Base-by-base conservation (phyloP, 106 monocot genomes). In the Chionographis japonica region DNA sequence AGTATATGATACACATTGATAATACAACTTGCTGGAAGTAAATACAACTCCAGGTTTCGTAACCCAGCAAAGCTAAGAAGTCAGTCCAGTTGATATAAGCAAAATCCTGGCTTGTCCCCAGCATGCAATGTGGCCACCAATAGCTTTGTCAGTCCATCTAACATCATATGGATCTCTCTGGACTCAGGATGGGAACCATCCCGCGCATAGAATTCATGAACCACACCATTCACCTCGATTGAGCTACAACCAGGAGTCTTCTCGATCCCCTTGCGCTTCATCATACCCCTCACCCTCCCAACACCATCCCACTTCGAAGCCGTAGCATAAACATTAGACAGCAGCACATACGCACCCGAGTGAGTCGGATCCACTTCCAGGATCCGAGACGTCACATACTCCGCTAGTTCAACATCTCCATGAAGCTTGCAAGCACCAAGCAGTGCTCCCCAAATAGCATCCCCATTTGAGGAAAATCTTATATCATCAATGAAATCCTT, bases 291-390 rank as follows among this genome's bases (percentile, higher is more conserved):
- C 3, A 78, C 56, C 52, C 49, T 78, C 12, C 58, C 49, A 51
- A 74, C 78, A 62, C 72, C 43, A 57, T 68, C 59, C 85, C 81
- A 81, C 58, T 54, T 67, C 6, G 52, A 75, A 43, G 54, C 72
- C 60, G 41, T 78, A 43, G 85, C 81, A 72, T 75, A 81, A 13
- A 74, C 58, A 60, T 71, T 71, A 38, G 85, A 81, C 41, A 81
- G 43, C 16, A 75, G 43, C 15, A 85, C 78, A 75, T 78, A 85
- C 60, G 77, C 73, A 49, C 74, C 85, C 40, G 74, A 70, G 57
- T 69, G 60, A 37, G 13, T 65, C 46, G 66, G 65, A 62, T 78
- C 68, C n/a, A 75, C 20, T 50, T 65, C 56, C 59, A 81, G 66
- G 3, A 85, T 51, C 52, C 18, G 37, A 12, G 54, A 63, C 8